Base-by-base conservation (phyloP, 257 asterid species). In the Jasminum sambac region DNA sequence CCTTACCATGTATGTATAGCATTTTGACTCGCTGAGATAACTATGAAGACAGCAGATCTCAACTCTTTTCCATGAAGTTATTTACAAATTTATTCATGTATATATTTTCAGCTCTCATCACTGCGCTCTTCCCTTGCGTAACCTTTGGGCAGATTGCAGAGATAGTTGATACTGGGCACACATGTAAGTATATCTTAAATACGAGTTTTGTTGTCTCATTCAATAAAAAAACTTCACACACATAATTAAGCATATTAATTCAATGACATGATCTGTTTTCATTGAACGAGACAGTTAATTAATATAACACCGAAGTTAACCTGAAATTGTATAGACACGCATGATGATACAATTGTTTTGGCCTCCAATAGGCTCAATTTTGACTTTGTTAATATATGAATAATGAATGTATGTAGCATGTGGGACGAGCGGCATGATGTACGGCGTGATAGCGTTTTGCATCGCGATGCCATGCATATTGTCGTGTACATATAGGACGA, bases 111-210 rank as follows among this genome's bases (percentile, higher is more conserved):
- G 90, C 90, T 34, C 19, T 82, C 24, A 74, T 80, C 73, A 85
- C 90, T 4, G 19, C 75, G 34, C 13, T 71, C 38, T 75, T 76
- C 42, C 94, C 94, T 8, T 87, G 94, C 78, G 73, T 88, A 38
- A 84, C 91, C 2, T 88, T 86, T 16, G 91, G 91, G 26, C 91
- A 86, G 78, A 82, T 84, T 70, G 91, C 95, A 11, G 90, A 88
- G 77, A 71, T 86, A 46, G 17, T 84, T 60, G 95, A 88, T 80
- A 48, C 77, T 19, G 91, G 90, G 58, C 75, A 42, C 48, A 75
- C 91, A 12, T 66, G 91, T 88, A 81, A 85, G 71, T 68, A 26
- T 12, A 40, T 6, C 36, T 30, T 30, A 30, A 30, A 30, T 30
- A 30, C 36, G 4, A 30, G 36, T 30, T 30, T 30, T 30, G 36